phyloP scores from a whole-genome alignment of 768 basidiomycete genomes.

The Strobilomyces echinocephalus region DNA sequence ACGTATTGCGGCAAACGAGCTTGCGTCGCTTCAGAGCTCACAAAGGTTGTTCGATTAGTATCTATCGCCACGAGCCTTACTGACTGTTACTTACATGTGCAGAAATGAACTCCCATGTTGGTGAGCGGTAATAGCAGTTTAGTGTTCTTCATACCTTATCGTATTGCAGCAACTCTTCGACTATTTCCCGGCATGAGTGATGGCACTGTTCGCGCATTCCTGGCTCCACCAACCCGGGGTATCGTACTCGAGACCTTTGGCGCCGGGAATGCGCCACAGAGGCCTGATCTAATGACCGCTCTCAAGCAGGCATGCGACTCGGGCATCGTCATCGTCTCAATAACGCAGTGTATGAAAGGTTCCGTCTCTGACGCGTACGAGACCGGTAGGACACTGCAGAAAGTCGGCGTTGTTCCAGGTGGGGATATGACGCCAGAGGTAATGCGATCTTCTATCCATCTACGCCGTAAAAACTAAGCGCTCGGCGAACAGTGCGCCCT shows the following conservation, averaged over 20 bases:
- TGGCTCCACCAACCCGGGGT: slow-evolving; percentile 68
- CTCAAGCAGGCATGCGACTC: slow-evolving; percentile 78
- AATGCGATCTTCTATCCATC: not conserved
- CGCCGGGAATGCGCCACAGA: slow-evolving; percentile 87
- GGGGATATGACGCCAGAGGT: slow-evolving; percentile 97
- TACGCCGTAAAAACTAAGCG: not conserved
- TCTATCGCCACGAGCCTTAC: not conserved
- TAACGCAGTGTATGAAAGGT: slow-evolving; percentile 86
- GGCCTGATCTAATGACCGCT: slow-evolving; percentile 67
- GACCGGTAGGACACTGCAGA: slow-evolving; percentile 64
- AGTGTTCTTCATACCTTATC: slow-evolving; percentile 13
- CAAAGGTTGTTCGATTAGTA: slow-evolving; percentile 45
- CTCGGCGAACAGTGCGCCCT: slow-evolving; percentile 67
- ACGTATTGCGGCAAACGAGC: slow-evolving; percentile 79
- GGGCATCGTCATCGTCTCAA: slow-evolving; percentile 85
- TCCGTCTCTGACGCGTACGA: slow-evolving; percentile 82
- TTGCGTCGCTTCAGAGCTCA: slow-evolving; percentile 76
- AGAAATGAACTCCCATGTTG: slow-evolving; percentile 82
- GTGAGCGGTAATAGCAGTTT: slow-evolving; percentile 37
- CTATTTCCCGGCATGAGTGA: slow-evolving; percentile 85
- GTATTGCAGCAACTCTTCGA: slow-evolving; percentile 63
- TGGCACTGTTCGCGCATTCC: slow-evolving; percentile 69
- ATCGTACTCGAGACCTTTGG: slow-evolving; percentile 91
- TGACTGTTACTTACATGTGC: slow-evolving; percentile 11
- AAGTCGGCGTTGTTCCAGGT: slow-evolving; percentile 77